A percentile compares a stretch with the other conserved stretches of the same genome.
Conservation (phyloP, 2,329 filamentous ascomycete species). For the Juglanconis juglandina region DNA sequence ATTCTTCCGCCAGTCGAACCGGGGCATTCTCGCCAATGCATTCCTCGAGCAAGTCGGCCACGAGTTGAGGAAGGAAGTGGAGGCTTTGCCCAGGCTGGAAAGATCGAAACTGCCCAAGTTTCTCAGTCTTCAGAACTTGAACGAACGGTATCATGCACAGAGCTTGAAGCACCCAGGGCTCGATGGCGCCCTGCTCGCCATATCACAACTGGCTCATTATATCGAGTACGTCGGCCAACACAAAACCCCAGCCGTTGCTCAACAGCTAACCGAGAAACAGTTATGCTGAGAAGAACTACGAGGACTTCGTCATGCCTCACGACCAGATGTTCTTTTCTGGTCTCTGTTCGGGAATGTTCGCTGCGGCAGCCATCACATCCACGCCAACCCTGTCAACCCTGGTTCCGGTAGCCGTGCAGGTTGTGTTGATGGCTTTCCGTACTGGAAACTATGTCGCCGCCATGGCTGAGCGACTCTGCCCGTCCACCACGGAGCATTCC, state of each 20-base stretch:
- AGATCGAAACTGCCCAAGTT: conserved; percentile 60
- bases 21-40: conserved; percentile 53
- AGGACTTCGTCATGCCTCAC: conserved; percentile 45
- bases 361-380: conserved; percentile 64
- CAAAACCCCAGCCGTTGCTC: neutral
- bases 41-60: conserved; percentile 59
- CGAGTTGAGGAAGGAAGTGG: conserved; percentile 58
- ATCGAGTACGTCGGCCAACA: conserved; percentile 53
- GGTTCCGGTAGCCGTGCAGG: conserved; percentile 59
- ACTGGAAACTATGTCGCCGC: conserved; percentile 55
- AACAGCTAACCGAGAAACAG: conserved; percentile 27
- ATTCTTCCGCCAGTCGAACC: conserved; percentile 43
- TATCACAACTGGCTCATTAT: conserved; percentile 65
- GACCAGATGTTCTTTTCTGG: conserved; percentile 56
- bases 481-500: conserved; percentile 36
- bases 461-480: conserved; percentile 44
- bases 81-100: conserved; percentile 53
- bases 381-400: conserved; percentile 60
- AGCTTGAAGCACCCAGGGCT: conserved; percentile 57
- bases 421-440: conserved; percentile 64
- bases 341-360: conserved; percentile 66
- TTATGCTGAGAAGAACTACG: conserved; percentile 51
- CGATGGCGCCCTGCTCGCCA: conserved; percentile 62
- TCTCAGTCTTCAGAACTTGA: conserved; percentile 59
- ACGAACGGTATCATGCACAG: conserved; percentile 60